Percentiles rank a stretch among this genome's conserved stretches.
phyloP scores from a whole-genome alignment of 1,284 basidiomycete species.

The Amylostereum areolatum region DNA sequence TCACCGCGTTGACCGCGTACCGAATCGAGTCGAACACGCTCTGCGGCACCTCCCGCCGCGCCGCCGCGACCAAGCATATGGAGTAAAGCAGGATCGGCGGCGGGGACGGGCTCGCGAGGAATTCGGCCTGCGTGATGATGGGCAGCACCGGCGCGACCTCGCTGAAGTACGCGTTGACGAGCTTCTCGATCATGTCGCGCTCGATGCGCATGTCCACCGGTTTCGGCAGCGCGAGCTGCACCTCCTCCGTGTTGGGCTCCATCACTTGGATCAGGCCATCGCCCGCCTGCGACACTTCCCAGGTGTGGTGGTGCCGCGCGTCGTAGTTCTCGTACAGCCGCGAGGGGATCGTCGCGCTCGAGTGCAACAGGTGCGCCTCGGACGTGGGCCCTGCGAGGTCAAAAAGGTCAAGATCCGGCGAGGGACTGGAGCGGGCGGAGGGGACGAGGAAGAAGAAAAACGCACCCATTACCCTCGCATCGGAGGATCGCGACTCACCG shows the following conservation, averaged over 20 bases:
- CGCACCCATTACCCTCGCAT: slow-evolving; percentile 60
- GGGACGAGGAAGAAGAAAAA: slow-evolving; percentile 11
- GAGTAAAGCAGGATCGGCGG: slow-evolving; percentile 84
- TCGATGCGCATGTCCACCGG: slow-evolving; percentile 66
- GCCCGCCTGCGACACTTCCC: slow-evolving; percentile 76
- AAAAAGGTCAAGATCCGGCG: slow-evolving; percentile 9
- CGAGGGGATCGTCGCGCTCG: slow-evolving; percentile 78
- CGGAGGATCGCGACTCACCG: slow-evolving; percentile 32
- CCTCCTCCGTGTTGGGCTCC: slow-evolving; percentile 52
- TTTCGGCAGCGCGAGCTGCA: slow-evolving; percentile 47
- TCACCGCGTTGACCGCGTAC: slow-evolving; percentile 77
- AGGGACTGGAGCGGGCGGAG: neutral
- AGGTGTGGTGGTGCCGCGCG: slow-evolving; percentile 75
- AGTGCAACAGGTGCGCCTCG: slow-evolving; percentile 83
- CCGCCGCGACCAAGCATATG: slow-evolving; percentile 88
- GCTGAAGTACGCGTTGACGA: slow-evolving; percentile 89
- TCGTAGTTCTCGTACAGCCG: slow-evolving; percentile 86
- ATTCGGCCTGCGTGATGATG: slow-evolving; percentile 83
- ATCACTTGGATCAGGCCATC: slow-evolving; percentile 87
- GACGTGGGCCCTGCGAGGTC: slow-evolving; percentile 72
- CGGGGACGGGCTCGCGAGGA: slow-evolving; percentile 68
- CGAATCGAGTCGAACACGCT: slow-evolving; percentile 81
- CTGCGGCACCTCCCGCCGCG: slow-evolving; percentile 78
- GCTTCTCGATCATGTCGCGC: slow-evolving; percentile 73
- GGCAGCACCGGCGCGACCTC: slow-evolving; percentile 84